Base-by-base conservation (phyloP, 768 basidiomycete genomes). In the Naganishia randhawae region DNA sequence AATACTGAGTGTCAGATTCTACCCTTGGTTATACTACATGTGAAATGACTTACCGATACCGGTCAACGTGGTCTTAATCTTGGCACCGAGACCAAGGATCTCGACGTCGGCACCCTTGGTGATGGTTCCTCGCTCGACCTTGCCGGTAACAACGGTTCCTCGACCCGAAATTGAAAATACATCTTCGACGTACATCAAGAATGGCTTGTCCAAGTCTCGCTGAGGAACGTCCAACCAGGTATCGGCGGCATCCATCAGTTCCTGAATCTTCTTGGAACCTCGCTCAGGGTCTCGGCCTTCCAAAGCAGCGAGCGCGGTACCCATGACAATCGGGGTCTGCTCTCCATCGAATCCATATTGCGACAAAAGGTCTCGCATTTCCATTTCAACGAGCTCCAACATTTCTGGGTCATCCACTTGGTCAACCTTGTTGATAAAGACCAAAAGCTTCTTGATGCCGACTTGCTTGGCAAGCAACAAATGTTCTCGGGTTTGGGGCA, bases 361-460 rank as follows among this genome's bases (percentile, higher is more conserved):
- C 3, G 87, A 82, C 27, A 99, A 85, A 13, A 99, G 85, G 77
- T 99, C 96, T 69, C 96, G 88, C 88, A 99, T 99, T 85, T 99
- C 96, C 94, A 99, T 98, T 74, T 99, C 96, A 69, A 99, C 96
- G 69, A 99, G 89, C 83, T 96, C 92, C 66, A 98, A 83, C 93
- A 99, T 97, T 84, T 99, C 96, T 6, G 89, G 87, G 85, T 99
- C 96, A 70, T 89, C 86, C 68, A 98, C 90, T 83, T 89, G 86
- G 82, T 99, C 96, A 69, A 99, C 88, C 83, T 99, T 99, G 89
- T 99, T 99, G 81, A 99, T 93, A 84, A 96, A 99, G 72, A 99
- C 96, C 68, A 98, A 92, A 41, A 99, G 86, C 81, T 88, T 90
- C 83, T 94, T 92, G 78, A 99, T 89, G 72, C 96, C 96, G 72